Percentiles rank a stretch among this genome's conserved stretches.
These are phyloP conservation scores for Auricularia heimuer DNA, from an alignment of 768 basidiomycete genomes.

Conservation along the genomic window DNA sequence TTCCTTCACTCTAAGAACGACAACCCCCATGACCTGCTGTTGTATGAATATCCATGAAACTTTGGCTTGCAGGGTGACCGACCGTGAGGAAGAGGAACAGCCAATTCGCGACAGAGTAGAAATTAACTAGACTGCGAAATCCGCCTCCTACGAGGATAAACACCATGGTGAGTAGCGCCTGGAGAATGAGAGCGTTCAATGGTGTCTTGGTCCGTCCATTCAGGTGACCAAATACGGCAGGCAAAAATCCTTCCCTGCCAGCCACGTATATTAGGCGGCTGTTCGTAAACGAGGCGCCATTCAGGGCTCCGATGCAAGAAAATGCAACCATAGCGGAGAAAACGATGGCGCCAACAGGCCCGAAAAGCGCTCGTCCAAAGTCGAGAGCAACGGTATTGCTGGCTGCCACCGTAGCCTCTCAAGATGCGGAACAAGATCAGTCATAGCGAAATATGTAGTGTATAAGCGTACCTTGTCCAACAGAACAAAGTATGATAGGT, in stretches of 20 bases:
- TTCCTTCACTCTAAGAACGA: constrained; percentile 84
- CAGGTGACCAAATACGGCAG: constrained; percentile 69
- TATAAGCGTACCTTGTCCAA: constrained; percentile 58
- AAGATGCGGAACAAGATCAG: background rate
- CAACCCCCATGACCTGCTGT: constrained; percentile 69
- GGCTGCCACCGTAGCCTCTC: constrained; percentile 50
- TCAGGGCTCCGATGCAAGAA: constrained; percentile 91
- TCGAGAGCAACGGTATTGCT: constrained; percentile 88
- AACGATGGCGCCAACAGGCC: constrained; percentile 72
- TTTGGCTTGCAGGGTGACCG: constrained; percentile 15
- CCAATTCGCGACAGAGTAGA: constrained; percentile 81
- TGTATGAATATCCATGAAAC: background rate
- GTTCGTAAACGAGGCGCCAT: constrained; percentile 69
- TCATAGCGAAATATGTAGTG: background rate
- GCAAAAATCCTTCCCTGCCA: constrained; percentile 80
- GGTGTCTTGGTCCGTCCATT: constrained; percentile 74
- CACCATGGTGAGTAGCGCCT: constrained; percentile 58
- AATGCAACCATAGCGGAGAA: constrained; percentile 90
- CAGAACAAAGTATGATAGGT: constrained; percentile 87
- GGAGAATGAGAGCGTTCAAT: constrained; percentile 75
- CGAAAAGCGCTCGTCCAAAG: constrained; percentile 81
- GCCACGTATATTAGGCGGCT: constrained; percentile 85
- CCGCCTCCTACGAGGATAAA: constrained; percentile 86
- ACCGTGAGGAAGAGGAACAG: constrained; percentile 82
- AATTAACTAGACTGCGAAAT: constrained; percentile 81